phyloP scores from a whole-genome alignment of 1,139 yeast genomes.

The Candida sp. region DNA sequence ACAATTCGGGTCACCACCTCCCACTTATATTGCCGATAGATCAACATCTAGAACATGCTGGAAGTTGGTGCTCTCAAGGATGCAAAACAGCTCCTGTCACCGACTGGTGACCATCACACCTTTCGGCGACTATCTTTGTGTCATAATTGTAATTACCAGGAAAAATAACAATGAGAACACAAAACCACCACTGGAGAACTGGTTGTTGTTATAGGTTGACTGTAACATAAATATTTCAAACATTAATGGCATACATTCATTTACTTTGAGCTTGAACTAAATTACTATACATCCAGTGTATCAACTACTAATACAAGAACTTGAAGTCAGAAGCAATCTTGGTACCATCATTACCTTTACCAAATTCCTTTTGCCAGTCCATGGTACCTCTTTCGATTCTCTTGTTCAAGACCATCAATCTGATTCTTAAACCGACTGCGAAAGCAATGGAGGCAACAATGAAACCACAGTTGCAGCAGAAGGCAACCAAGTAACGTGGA shows the following conservation, averaged over 20 bases:
- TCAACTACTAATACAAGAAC: constrained; percentile 28
- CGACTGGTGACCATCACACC: no score
- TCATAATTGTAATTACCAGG: no score
- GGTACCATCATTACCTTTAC: constrained; percentile 50
- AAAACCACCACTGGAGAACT: no score
- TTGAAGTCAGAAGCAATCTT: constrained; percentile 48
- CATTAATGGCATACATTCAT: not conserved
- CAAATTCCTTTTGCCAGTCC: constrained; percentile 56
- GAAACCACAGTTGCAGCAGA: constrained; percentile 53
- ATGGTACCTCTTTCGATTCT: constrained; percentile 49
- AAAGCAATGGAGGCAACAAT: constrained; percentile 41
- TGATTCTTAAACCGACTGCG: constrained; percentile 43
- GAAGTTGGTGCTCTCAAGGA: no score
- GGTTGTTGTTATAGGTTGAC: not conserved
- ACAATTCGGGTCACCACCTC: no score
- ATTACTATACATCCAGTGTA: not conserved
- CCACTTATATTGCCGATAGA: no score
- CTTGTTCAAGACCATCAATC: constrained; percentile 43
- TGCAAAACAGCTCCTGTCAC: no score
- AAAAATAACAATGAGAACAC: no score
- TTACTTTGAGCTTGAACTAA: not conserved
- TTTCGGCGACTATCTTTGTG: no score
- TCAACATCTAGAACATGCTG: no score
- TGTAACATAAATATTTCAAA: no score
- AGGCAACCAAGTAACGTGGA: constrained; percentile 51